Evolutionary conservation across 2,329 filamentous ascomycete genomes (phyloP), one percentile per base, ranked within the genome.

Genomic region (Sarocladiaceae sp.): DNA sequence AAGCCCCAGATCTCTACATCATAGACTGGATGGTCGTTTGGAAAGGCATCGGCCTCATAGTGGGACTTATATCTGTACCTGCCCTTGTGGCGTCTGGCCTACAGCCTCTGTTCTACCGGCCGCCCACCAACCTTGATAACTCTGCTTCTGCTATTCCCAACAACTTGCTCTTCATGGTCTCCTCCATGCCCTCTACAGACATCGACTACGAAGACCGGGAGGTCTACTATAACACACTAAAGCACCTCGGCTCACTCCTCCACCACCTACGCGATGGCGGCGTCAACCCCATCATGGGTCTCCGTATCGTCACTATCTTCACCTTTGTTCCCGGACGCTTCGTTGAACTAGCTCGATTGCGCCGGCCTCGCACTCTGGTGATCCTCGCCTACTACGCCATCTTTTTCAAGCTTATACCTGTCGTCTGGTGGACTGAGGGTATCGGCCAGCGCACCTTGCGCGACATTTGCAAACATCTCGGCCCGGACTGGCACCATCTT

Each of bases 21-120:
- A 55, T 78, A 34, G 69, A 78, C 53, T 80, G 76, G 74, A 72
- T 78, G 58, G 52, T 68, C 3, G 63, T 79, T 11, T 80, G 74
- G 74, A 63, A 67, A 9, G 75, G 75, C 9, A 77, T 66, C 20
- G 65, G 71, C 23, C 55, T 73, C 13, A 72, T 78, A 23, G 59
- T 76, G 31, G 58, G 69, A 1, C 48, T 56, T 16, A 57, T 61
- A 46, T 53, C 54, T 4, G 44, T 56, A 1, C 49, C 53, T 15
- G 51, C 44, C 12, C 49, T 63, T 15, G 45, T 60, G 39, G 56
- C 65, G 2, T 68, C 70, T 0, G 74, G 73, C 13, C 53, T 78
- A 45, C 60, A 64, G 1, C 53, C 60, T 4, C 60, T 79, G 10
- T 74, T 79, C 50, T 66, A 64, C 46, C 65, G 75, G 0, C 74